A percentile compares a stretch with the other conserved stretches of the same genome.
These are phyloP conservation scores for barrel medic (Medicago truncatula) DNA, from an alignment of 306 rosid genomes.

Conservation along the genomic window MtrunA17r5.0-ANR NC_053043.1:46211501-46212000, in stretches of 20 bases:
- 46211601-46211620: background rate
- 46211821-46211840: constrained; percentile 14
- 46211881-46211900: constrained; percentile 94
- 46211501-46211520: constrained; percentile 36
- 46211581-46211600: background rate
- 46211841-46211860: constrained; percentile 33
- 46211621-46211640: background rate
- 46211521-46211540: constrained; percentile 19
- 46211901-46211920: constrained; percentile 99
- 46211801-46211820: constrained; percentile 2
- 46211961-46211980: constrained; percentile 19
- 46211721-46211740: constrained; percentile 1
- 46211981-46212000: constrained; percentile 3
- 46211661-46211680: background rate
- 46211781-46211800: background rate
- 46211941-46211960: constrained; percentile 35
- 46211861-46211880: constrained; percentile 80
- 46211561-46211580: background rate
- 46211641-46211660: background rate
- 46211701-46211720: background rate
- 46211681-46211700: background rate
- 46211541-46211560: background rate
- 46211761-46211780: background rate
- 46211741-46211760: background rate
- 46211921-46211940: constrained; percentile 97